A percentile compares a stretch with the other conserved stretches of the same genome.
These are phyloP conservation scores for Rhytidiadelphus loreus DNA, from an alignment of 225 moss, liverwort and hornwort species.

Conservation along the genomic window DNA sequence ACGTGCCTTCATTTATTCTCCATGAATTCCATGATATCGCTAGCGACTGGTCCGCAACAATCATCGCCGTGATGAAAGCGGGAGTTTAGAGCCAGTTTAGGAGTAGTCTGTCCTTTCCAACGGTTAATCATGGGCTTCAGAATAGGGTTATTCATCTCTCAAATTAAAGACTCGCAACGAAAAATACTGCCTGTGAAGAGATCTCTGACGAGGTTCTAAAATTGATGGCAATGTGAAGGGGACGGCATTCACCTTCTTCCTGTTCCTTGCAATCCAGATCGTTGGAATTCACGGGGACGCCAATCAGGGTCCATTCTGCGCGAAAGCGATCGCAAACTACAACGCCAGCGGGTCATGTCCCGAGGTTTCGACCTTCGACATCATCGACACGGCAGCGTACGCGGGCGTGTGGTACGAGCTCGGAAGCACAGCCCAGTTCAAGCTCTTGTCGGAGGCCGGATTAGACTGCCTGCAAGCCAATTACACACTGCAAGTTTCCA, in stretches of 20 bases:
- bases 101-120: not conserved
- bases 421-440: constrained; percentile 63
- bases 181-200: not conserved
- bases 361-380: constrained; percentile 47
- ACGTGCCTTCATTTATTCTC: not conserved
- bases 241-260: not conserved
- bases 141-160: not conserved
- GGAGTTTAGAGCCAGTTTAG: not conserved
- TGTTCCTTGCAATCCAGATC: not conserved
- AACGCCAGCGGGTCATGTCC: constrained; percentile 20
- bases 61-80: not conserved
- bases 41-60: no score
- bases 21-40: not conserved
- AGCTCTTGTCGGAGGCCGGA: constrained; percentile 46
- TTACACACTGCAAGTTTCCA: constrained; percentile 27
- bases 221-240: not conserved
- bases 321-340: constrained; percentile 4
- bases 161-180: not conserved
- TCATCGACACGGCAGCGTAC: constrained; percentile 34
- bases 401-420: constrained; percentile 66
- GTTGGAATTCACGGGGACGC: not conserved
- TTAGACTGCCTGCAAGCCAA: constrained; percentile 31
- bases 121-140: not conserved
- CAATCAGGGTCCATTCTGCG: constrained; percentile 17
- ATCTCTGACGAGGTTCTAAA: not conserved